These are phyloP conservation scores for Puccinellia tenuiflora DNA, from an alignment of 176 grass and related monocot genomes.

Conservation along the genomic window DNA sequence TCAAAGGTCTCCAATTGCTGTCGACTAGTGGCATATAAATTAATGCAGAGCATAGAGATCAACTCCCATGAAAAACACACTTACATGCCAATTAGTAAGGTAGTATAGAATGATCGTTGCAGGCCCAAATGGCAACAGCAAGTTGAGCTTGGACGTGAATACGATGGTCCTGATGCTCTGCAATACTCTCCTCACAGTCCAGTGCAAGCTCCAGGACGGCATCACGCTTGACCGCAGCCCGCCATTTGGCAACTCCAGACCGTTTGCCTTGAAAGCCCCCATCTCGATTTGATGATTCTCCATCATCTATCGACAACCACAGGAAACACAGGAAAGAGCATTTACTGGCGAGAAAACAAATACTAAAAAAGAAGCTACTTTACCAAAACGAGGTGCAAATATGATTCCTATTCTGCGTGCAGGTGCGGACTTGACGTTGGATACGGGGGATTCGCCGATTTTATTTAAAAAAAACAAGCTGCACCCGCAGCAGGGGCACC, in stretches of 20 bases:
- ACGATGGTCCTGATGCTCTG: slow-evolving; percentile 49
- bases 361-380: slow-evolving; percentile 12
- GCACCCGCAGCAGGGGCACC: not conserved
- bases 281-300: slow-evolving; percentile 53
- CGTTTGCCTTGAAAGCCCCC: slow-evolving; percentile 39
- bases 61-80: not conserved
- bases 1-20: not conserved
- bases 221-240: not conserved
- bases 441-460: not conserved
- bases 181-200: slow-evolving; percentile 1
- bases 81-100: slow-evolving; percentile 61
- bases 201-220: slow-evolving; percentile 25
- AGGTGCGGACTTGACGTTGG: not conserved
- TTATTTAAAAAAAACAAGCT: not conserved
- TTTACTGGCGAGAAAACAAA: not conserved
- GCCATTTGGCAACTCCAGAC: slow-evolving; percentile 24
- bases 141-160: slow-evolving; percentile 58
- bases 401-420: not conserved
- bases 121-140: slow-evolving; percentile 57
- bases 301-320: slow-evolving; percentile 20
- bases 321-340: not conserved
- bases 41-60: not conserved
- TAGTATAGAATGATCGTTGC: slow-evolving; percentile 49
- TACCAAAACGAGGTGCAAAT: not conserved
- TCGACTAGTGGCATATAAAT: not conserved